Evolutionary conservation across 345 rosid species (phyloP), one percentile per base, ranked within the genome.

Genomic region (Eucalyptus pumila): DNA sequence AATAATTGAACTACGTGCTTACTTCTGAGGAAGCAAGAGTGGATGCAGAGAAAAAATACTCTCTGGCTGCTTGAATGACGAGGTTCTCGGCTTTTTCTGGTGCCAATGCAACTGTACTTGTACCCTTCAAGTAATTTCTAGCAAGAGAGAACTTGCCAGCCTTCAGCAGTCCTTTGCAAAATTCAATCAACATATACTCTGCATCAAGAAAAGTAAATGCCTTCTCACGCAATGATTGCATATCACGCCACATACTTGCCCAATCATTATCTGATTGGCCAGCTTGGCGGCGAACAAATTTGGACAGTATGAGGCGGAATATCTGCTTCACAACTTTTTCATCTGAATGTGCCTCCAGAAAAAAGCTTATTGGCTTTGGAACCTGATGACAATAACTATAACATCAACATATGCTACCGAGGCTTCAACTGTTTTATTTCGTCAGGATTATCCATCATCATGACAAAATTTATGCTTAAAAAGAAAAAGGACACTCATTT

Each of bases 61-160:
- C 99, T 91, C 95, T 94, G 26, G 99, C 99, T 86, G 99, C 97
- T 94, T 95, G 98, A 87, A 95, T 96, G 89, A 97, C 97, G 91
- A 98, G 97, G 92, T 90, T 94, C 92, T 97, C 99, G 72, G 99
- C 99, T 92, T 96, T 98, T 89, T 96, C 98, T 88, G 94, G 89
- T 91, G 97, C 94, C 93, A 98, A 90, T 90, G 92, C 90, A 91
- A 95, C 98, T 80, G 99, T 93, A 90, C 97, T 94, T 88, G 97
- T 97, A 88, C 99, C 99, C 90, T 95, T 98, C 62, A 98, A 92
- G 93, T 95, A 98, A 93, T 96, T 98, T 93, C 99, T 95, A 37
- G 97, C 99, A 86, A 97, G 96, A 91, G 99, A 95, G 93, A 98
- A 98, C 93, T 96, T 98, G 89, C 99, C 99, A 89, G 98, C 99